Base-by-base conservation (phyloP, 129 eudicot species). In the Saussurea involucrata region DNA sequence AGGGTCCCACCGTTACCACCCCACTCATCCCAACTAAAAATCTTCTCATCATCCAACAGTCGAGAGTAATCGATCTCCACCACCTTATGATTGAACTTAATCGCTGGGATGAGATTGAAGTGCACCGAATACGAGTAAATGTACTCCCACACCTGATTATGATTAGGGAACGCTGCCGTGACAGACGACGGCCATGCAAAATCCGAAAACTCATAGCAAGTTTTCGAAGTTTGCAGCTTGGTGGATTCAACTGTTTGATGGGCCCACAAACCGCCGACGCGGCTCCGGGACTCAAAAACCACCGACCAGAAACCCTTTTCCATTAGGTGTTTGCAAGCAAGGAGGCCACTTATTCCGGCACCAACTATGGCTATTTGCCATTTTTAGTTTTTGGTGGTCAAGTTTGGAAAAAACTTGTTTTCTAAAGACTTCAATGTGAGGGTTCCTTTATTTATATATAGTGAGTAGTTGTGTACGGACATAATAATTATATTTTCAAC, bases 271-370 rank as follows among this genome's bases (percentile, higher is more conserved):
- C 90, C 88, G 0, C 90, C 90, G n/a, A 87, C 11, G 73, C 70
- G 20, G 61, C 34, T 42, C 32, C 77, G 21, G 5, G 84, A 44
- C 64, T 87, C 88, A 32, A 87, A 81, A 27, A 87, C 68, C 0
- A 70, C 34, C 2, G 88, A 84, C 22, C 57, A n/a, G 57, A 87
- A 81, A 4, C 90, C 88, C 37, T 80, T 87, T 15, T 78, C 73
- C n/a, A 71, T 13, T 1, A 78, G 49, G 76, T 83, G 80, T 63
- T 87, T 87, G 69, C 86, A 83, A 24, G 90, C 90, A 13, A 87
- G 80, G 0, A 87, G 60, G 60, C 90, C 90, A 17, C 90, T 87
- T 33, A 83, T 81, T 58, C 90, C 90, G 18, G 86, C 90, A 1
- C 88, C 88, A 9, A 87, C 40, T n/a, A 87, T 84, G 29, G 82